These are phyloP conservation scores for Onygenales sp. DNA, from an alignment of 2,329 filamentous ascomycete genomes.

Conservation along the genomic window DNA sequence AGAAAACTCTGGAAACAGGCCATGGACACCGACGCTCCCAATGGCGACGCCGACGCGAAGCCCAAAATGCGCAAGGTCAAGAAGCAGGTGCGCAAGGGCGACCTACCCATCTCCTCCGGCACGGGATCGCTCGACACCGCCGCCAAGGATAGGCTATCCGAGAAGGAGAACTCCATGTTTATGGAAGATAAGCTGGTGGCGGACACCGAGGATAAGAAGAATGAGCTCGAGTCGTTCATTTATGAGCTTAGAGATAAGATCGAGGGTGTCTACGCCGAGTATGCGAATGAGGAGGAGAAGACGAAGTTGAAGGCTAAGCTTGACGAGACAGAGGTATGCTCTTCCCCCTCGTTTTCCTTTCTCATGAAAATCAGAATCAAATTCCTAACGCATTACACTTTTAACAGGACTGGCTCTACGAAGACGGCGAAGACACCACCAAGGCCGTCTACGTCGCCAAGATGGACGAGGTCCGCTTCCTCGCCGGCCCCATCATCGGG, in stretches of 20 bases:
- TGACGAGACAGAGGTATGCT: slow-evolving; percentile 70
- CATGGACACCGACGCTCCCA: slow-evolving; percentile 69
- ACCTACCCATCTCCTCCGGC: slow-evolving; percentile 75
- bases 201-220: slow-evolving; percentile 99
- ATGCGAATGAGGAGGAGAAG: slow-evolving; percentile 89
- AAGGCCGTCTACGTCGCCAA: slow-evolving; percentile 93
- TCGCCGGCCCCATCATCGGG: slow-evolving; percentile 85
- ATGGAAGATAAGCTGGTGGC: slow-evolving; percentile 98
- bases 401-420: slow-evolving; percentile 88
- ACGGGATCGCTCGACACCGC: slow-evolving; percentile 68
- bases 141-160: slow-evolving; percentile 57
- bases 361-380: background rate
- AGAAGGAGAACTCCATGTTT: slow-evolving; percentile 84
- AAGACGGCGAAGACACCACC: slow-evolving; percentile 87
- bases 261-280: slow-evolving; percentile 80
- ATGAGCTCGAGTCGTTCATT: slow-evolving; percentile 95
- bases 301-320: slow-evolving; percentile 74
- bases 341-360: slow-evolving; percentile 5
- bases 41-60: slow-evolving; percentile 59
- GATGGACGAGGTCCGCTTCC: slow-evolving; percentile 86
- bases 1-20: slow-evolving; percentile 43
- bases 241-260: slow-evolving; percentile 96
- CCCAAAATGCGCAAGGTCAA: slow-evolving; percentile 91
- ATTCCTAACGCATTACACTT: background rate
- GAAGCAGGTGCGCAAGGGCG: slow-evolving; percentile 98